Evolutionary conservation across 2,329 filamentous ascomycete genomes (phyloP), one percentile per base, ranked within the genome.

Genomic region (Chrysoporthe austroafricana): DNA sequence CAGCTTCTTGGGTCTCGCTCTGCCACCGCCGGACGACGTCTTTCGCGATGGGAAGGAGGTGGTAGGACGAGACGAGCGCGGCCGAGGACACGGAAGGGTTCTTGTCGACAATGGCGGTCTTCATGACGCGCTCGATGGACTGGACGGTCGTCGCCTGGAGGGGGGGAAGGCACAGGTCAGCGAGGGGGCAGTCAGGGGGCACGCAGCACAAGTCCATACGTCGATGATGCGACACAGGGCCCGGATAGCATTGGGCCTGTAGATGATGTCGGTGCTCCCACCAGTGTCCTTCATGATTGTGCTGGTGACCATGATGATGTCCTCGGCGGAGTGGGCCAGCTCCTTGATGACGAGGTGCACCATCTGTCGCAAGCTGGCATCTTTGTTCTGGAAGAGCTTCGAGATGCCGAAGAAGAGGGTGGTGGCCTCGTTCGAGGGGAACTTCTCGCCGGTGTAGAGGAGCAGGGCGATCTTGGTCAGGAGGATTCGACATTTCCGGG

Each of bases 281-380:
- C 94, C 94, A 13, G 95, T 97, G 79, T 99, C 96, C 85, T 99
- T 99, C 96, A 98, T 99, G 74, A 99, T 97, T 74, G 95, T 97
- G 81, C 93, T 97, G 21, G 96, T 99, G 70, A 97, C 96, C 96
- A 99, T 98, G 79, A 99, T 99, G 72, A 97, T 96, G 85, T 99
- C 96, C 83, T 98, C 94, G 68, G 96, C 96, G 34, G 94, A 97
- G 79, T 90, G 89, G 73, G 95, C 93, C 76, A 99, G 86, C 86
- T 99, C 96, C 88, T 98, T 99, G 84, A 98, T 93, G 78, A 97
- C 90, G 73, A 98, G 86, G 83, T 98, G 97, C 63, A 99, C 95
- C 94, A 98, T 97, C 85, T 99, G 96, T 76, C 96, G 93, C 78
- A 99, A 86, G 75, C 93, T 95, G 76, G 94, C 92, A 90, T 99